A percentile compares a stretch with the other conserved stretches of the same genome.
These are phyloP conservation scores for Pichia sp. DNA, from an alignment of 1,139 yeast genomes.

Conservation along the genomic window DNA sequence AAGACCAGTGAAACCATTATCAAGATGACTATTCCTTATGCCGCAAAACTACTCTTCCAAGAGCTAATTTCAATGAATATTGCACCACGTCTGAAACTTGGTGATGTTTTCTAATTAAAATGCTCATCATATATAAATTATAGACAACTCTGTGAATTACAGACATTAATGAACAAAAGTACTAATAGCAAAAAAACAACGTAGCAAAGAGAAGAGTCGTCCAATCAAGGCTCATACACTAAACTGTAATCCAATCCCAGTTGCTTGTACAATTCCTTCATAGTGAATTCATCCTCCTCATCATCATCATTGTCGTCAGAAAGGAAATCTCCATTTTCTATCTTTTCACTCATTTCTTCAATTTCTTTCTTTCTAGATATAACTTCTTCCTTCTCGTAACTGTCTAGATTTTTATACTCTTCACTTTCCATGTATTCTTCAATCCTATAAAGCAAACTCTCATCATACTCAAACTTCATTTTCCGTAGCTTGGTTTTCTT, in stretches of 20 bases:
- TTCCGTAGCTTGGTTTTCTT: slow-evolving; percentile 35
- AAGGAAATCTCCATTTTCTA: slow-evolving; percentile 25
- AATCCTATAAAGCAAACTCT: slow-evolving; percentile 27
- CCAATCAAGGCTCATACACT: slow-evolving; percentile 27
- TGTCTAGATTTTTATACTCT: slow-evolving; percentile 24
- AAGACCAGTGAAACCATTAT: slow-evolving; percentile 81
- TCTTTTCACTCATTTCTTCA: slow-evolving; percentile 29
- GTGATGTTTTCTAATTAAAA: slow-evolving; percentile 63
- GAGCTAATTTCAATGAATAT: slow-evolving; percentile 95
- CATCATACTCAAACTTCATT: slow-evolving; percentile 35
- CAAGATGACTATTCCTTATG: slow-evolving; percentile 96
- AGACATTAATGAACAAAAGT: background rate
- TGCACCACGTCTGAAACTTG: slow-evolving; percentile 88
- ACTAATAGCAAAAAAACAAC: background rate
- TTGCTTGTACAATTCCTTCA: slow-evolving; percentile 40
- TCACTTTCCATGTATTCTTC: slow-evolving; percentile 35
- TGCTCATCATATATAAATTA: background rate
- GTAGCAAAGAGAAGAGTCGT: background rate
- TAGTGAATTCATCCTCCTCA: slow-evolving; percentile 33
- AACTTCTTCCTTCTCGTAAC: slow-evolving; percentile 24
- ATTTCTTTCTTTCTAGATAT: slow-evolving; percentile 31
- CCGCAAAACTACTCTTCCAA: slow-evolving; percentile 93
- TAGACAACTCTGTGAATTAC: background rate
- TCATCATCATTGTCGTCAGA: slow-evolving; percentile 28
- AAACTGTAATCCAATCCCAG: slow-evolving; percentile 39